These are phyloP conservation scores for Pneumocystis murina DNA, from an alignment of 1,139 yeast genomes.

Conservation along the genomic window DNA sequence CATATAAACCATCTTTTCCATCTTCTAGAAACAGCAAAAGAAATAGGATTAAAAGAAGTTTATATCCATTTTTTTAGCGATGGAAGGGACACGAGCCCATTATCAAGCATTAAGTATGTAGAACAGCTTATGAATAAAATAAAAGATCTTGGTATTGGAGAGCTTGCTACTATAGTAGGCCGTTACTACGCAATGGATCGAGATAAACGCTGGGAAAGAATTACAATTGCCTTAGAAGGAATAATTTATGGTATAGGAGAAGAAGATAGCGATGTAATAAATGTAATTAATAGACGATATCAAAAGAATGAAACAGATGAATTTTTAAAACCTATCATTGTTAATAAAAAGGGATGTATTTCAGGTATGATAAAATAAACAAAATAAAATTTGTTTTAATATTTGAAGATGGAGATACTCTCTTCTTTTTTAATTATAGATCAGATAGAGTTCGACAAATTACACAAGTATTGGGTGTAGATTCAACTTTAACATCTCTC, in stretches of 20 bases:
- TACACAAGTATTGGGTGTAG: conserved; percentile 16
- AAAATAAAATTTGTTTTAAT: neutral
- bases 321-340: conserved; percentile 14
- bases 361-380: conserved; percentile 10
- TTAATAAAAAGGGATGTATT: conserved; percentile 10
- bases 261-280: conserved; percentile 10
- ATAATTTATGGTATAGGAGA: conserved; percentile 10
- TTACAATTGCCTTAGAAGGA: conserved; percentile 14
- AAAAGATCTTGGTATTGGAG: conserved; percentile 15
- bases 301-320: conserved; percentile 16
- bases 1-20: conserved; percentile 16
- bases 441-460: conserved; percentile 17
- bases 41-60: conserved; percentile 11
- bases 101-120: conserved; percentile 13
- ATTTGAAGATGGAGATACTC: conserved; percentile 12
- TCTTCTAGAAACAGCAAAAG: conserved; percentile 14
- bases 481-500: conserved; percentile 15
- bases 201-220: conserved; percentile 17
- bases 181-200: conserved; percentile 17
- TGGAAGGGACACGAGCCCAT: conserved; percentile 16
- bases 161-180: conserved; percentile 16
- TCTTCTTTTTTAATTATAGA: conserved; percentile 16
- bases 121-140: conserved; percentile 13
- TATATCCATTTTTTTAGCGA: conserved; percentile 16
- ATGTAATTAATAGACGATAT: conserved; percentile 12